Percentiles rank a stretch among this genome's conserved stretches.
These are phyloP conservation scores for Sinapis alba DNA, from an alignment of 441 rosid genomes.

Conservation along the genomic window DNA sequence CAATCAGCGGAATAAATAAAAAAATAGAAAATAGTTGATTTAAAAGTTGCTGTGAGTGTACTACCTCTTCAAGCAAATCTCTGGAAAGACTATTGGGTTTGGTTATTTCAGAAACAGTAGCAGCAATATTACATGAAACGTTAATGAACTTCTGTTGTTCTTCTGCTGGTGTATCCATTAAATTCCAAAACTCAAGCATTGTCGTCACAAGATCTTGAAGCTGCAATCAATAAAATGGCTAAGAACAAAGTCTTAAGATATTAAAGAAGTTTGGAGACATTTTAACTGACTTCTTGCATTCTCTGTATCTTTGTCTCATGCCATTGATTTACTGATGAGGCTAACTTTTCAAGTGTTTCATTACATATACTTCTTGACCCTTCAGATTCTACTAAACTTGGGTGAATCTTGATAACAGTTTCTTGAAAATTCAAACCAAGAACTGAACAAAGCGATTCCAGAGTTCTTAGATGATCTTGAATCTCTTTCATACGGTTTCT, in stretches of 20 bases:
- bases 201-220: conserved; percentile 87
- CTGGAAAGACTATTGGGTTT: conserved; percentile 74
- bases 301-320: conserved; percentile 76
- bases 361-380: conserved; percentile 61
- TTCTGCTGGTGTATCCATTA: conserved; percentile 88
- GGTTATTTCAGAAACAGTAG: conserved; percentile 83
- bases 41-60: conserved; percentile 37
- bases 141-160: conserved; percentile 79
- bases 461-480: conserved; percentile 59
- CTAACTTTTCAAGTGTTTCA: conserved; percentile 56
- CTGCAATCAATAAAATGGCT: conserved; percentile 41
- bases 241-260: conserved; percentile 5
- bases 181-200: conserved; percentile 82
- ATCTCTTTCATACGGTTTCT: conserved; percentile 67
- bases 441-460: conserved; percentile 67
- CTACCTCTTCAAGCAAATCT: conserved; percentile 74
- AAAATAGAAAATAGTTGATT: background rate
- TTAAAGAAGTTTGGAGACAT: background rate
- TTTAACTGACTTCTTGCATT: conserved; percentile 73
- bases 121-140: conserved; percentile 84
- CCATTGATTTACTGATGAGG: conserved; percentile 52
- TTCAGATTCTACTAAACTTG: conserved; percentile 56
- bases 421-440: conserved; percentile 64
- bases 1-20: background rate
- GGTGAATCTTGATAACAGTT: conserved; percentile 53